Base-by-base conservation (phyloP, 495 filamentous ascomycete genomes). In the Penicillium pancosmium region DNA sequence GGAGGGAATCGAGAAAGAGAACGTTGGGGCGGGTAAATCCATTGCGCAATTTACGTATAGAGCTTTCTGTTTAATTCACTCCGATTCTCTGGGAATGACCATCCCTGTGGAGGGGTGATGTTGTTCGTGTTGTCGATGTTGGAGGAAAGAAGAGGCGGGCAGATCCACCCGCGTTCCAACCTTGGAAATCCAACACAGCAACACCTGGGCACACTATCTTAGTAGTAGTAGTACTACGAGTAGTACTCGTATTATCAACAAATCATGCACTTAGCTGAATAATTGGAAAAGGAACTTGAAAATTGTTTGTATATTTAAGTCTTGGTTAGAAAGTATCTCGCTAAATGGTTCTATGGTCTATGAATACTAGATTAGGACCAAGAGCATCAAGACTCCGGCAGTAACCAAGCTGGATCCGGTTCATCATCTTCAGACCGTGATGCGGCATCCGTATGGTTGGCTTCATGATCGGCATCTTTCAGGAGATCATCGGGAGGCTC, bases 1-100 rank as follows among this genome's bases (percentile, higher is more conserved):
- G 31, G 93, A 97, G 35, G 92, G 92, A 53, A 97, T 84, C 35
- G 84, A 87, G 60, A 96, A 92, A 57, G 80, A 83, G 65, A 92
- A 82, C 1, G 75, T 82, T 0, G 92, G 88, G 25, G 72, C 62
- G 10, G 83, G 81, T 44, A 77, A 65, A 62, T 72, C 59, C 66
- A 75, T 77, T 0, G 12, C 40, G 9, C 16, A 19, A 10, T 4
- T 12, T 7, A 40, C 0, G 8, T 10, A 9, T 27, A 48, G 10
- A 25, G 21, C 9, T 48, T 48, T 10, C 3, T 1, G 46, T 31
- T 23, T 27, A 48, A 6, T 18, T 11, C n/a, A 19, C 10, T 46
- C 18, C 13, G 4, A 1, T 48, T 48, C 18, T 12, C 6, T n/a
- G 4, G 8, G 16, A 16, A 23, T 54, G 27, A 31, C 27, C 27